Conservation (phyloP, 257 asterid species). For the Rhazya stricta region DNA sequence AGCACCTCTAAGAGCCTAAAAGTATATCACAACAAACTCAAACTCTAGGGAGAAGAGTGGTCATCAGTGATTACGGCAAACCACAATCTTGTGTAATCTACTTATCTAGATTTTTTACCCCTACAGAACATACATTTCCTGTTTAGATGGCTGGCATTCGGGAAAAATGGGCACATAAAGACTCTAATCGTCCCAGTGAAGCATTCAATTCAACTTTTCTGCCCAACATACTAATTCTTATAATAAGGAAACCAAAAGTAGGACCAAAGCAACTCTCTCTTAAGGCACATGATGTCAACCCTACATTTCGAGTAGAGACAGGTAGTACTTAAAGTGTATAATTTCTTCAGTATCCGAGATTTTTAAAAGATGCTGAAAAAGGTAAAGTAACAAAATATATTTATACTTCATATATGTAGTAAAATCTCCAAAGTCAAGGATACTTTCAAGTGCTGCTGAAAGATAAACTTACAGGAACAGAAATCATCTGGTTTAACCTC, state of each 20-base stretch:
- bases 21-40: not conserved
- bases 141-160: not conserved
- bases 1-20: not conserved
- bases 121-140: not conserved
- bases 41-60: not conserved
- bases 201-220: not conserved
- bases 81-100: not conserved
- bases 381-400: not conserved
- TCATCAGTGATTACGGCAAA: not conserved
- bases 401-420: not conserved
- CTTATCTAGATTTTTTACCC: not conserved
- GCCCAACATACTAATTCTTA: not conserved
- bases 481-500: constrained; percentile 71
- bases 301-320: not conserved
- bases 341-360: not conserved
- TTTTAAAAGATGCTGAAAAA: not conserved
- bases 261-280: not conserved
- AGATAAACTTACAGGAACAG: constrained; percentile 65
- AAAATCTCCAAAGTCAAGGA: not conserved
- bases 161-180: not conserved
- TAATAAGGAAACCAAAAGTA: not conserved
- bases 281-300: not conserved
- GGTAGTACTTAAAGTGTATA: not conserved
- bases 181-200: not conserved
- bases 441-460: not conserved